Conservation (phyloP, 441 rosid species). For the Gossypium trilobum region DNA sequence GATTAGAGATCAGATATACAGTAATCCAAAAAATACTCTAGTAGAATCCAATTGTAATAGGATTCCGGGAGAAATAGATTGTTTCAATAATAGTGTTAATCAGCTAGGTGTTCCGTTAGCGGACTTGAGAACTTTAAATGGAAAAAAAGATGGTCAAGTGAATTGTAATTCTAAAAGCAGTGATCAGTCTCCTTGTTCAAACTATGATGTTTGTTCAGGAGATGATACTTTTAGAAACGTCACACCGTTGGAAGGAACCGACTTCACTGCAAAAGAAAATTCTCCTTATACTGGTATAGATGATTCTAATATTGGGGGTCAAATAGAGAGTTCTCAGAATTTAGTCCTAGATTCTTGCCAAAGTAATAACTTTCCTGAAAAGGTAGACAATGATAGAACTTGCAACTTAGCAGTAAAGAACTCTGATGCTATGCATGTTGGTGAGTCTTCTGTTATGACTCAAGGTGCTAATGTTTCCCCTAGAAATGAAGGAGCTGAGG, state of each 20-base stretch:
- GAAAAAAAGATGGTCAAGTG: conserved; percentile 19
- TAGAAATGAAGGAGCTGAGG: conserved; percentile 16
- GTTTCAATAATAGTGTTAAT: conserved; percentile 6
- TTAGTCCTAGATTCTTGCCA: conserved; percentile 17
- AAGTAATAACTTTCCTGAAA: conserved; percentile 19
- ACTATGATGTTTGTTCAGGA: conserved; percentile 19
- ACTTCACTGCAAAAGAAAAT: conserved; percentile 16
- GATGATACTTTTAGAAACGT: conserved; percentile 18
- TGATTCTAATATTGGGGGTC: conserved; percentile 16
- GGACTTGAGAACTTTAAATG: conserved; percentile 15
- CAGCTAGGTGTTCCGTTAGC: conserved; percentile 27
- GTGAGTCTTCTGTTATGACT: background rate
- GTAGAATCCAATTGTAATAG: conserved; percentile 22
- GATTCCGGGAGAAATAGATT: conserved; percentile 14
- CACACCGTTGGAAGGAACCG: conserved; percentile 18
- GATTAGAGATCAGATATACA: conserved; percentile 36
- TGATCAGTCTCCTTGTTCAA: conserved; percentile 19
- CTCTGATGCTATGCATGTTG: conserved; percentile 10
- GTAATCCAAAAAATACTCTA: conserved; percentile 29
- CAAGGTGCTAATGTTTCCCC: conserved; percentile 13
- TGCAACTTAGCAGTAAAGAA: conserved; percentile 12
- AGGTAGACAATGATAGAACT: conserved; percentile 17
- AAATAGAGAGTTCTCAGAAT: conserved; percentile 4
- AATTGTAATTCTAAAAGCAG: conserved; percentile 19
- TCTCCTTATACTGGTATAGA: conserved; percentile 12